Percentiles rank a stretch among this genome's conserved stretches.
phyloP scores from a whole-genome alignment of 192 early-diverging fungal genomes.

The Linnemannia elongata region DNA sequence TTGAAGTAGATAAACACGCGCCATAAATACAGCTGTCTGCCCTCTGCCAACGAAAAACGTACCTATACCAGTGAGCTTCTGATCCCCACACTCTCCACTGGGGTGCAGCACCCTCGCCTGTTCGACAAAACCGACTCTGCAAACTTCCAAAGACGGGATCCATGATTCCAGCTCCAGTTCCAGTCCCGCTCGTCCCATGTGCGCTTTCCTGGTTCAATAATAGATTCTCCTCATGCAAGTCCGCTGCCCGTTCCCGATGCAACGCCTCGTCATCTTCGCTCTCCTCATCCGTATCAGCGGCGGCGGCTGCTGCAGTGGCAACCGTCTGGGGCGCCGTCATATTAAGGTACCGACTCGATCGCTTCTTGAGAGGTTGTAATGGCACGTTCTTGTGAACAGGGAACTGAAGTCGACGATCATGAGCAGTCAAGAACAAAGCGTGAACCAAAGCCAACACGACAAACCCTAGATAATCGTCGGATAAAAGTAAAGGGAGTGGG shows the following conservation, averaged over 20 bases:
- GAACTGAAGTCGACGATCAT: constrained; percentile 45
- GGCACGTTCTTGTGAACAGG: constrained; percentile 45
- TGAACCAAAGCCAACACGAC: constrained; percentile 32
- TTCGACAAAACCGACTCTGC: constrained; percentile 39
- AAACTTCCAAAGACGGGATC: constrained; percentile 19
- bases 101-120: constrained; percentile 32
- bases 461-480: constrained; percentile 19
- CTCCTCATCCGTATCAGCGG: constrained; percentile 46
- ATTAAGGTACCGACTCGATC: constrained; percentile 47
- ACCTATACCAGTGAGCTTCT: constrained; percentile 56
- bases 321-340: constrained; percentile 9
- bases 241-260: constrained; percentile 22
- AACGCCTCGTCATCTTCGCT: constrained; percentile 45
- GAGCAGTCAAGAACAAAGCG: constrained; percentile 37
- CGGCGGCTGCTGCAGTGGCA: constrained; percentile 13
- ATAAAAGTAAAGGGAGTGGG: background rate
- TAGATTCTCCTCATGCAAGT: constrained; percentile 35
- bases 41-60: background rate
- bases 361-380: constrained; percentile 42
- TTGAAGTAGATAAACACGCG: background rate
- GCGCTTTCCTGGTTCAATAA: constrained; percentile 10
- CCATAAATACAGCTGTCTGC: background rate
- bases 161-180: background rate
- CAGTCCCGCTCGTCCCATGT: constrained; percentile 9
- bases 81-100: constrained; percentile 56